Evolutionary conservation across 2,329 filamentous ascomycete species (phyloP), one percentile per base, ranked within the genome.

Genomic region (Trichophyton rubrum): DNA sequence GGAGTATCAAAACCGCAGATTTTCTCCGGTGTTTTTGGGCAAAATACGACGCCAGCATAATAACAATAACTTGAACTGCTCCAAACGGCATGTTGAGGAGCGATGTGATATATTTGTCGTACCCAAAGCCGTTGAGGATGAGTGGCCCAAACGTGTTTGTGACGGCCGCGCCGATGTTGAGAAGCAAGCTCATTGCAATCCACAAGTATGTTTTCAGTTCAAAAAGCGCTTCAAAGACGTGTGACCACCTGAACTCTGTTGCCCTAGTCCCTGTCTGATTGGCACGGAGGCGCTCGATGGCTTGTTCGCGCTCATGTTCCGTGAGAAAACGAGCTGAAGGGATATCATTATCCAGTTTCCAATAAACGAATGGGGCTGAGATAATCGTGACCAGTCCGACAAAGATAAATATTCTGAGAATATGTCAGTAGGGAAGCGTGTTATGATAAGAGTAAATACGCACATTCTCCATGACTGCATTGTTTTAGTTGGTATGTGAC

Each of bases 1-100:
- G 77, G 0, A 66, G 66, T 0, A 79, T 73, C 8, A 88, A 73
- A 17, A 86, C 73, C 2, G 72, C 72, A 0, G 79, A 81, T 71
- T 88, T 88, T 64, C 82, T 67, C 0, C 78, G 78, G 38, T 79
- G 78, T 11, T 77, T 80, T 11, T 55, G 51, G n/a, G 51, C 51
- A 55, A 27, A 55, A 60, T 82, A 79, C 0, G 83, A 83, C 0
- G 83, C 75, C 4, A 80, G 68, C 1, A 87, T 70, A 61, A 87
- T 85, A 56, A 85, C 73, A 7, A 83, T 67, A 35, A 82, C 75
- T 68, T 87, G 85, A 4, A 86, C 69, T 0, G 78, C 79, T 0
- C 85, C 85, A 62, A 87, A 87, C 0, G 85, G 85, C 64, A 87
- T 87, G 67, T 85, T 87, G 17, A 87, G 76, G 3, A 87, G 72